Percentiles rank a stretch among this genome's conserved stretches.
Conservation (phyloP, 1,284 basidiomycete genomes). For the Ustilago bromivora region DNA sequence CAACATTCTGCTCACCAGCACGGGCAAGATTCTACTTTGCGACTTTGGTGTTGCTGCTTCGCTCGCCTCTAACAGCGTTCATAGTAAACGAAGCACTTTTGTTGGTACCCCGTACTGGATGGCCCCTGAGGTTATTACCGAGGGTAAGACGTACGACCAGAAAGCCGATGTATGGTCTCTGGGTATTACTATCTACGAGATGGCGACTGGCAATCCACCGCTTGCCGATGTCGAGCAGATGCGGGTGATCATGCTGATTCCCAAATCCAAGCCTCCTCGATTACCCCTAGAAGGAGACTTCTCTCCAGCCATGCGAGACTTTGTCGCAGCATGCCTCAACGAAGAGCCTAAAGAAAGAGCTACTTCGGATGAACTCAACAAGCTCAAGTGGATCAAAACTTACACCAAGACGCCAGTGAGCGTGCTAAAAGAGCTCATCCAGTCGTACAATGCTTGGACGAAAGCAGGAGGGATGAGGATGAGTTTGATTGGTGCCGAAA, state of each 20-base stretch:
- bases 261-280: conserved; percentile 85
- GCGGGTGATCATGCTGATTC: conserved; percentile 90
- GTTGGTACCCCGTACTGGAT: conserved; percentile 66
- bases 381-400: conserved; percentile 92
- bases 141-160: conserved; percentile 68
- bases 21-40: conserved; percentile 43
- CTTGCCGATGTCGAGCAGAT: conserved; percentile 75
- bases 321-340: conserved; percentile 85
- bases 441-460: conserved; percentile 81
- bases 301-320: conserved; percentile 87
- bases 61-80: conserved; percentile 78
- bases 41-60: conserved; percentile 76
- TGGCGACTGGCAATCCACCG: conserved; percentile 59
- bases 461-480: conserved; percentile 83
- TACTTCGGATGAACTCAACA: conserved; percentile 87
- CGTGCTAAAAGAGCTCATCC: conserved; percentile 84
- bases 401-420: conserved; percentile 76
- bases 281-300: conserved; percentile 81
- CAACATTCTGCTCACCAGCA: conserved; percentile 58
- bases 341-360: conserved; percentile 85
- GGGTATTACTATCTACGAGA: conserved; percentile 59
- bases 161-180: conserved; percentile 61
- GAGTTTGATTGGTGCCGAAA: conserved; percentile 74
- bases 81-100: conserved; percentile 67
- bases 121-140: conserved; percentile 69